Evolutionary conservation across 148 eudicot species (phyloP).

Genomic region (Vaccinium vitisidaea): DNA sequence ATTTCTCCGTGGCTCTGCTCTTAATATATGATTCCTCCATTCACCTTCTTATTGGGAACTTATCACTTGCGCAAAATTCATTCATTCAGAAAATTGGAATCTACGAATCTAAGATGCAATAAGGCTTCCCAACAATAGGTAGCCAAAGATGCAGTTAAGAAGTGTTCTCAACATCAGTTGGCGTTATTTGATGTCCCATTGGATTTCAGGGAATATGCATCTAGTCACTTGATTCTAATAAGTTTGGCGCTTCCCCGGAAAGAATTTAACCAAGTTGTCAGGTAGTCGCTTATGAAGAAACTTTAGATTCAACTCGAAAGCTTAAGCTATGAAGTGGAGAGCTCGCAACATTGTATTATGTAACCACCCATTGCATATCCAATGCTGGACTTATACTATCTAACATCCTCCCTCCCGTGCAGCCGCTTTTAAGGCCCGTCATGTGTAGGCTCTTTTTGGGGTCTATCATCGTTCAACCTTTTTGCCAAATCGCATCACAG

Average conservation of each 20-base stretch:
- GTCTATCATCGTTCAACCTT: background rate
- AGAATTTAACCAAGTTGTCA: background rate
- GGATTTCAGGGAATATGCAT: background rate
- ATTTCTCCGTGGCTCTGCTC: too few relatives aligned
- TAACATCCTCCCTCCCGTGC: background rate
- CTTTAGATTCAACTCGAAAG: background rate
- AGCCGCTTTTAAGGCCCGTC: background rate
- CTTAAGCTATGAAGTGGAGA: background rate
- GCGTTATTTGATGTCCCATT: background rate
- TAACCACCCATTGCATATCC: background rate
- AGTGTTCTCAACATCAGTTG: background rate
- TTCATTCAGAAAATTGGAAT: background rate
- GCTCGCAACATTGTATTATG: background rate
- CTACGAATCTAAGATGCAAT: background rate
- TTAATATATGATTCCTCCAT: background rate
- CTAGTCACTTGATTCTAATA: background rate
- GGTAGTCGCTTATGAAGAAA: background rate
- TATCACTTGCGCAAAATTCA: background rate
- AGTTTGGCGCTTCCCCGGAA: background rate
- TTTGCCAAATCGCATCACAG: background rate
- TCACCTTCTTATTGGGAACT: slow-evolving; percentile 1
- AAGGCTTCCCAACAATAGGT: background rate
- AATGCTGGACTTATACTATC: background rate
- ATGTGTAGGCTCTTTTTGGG: background rate
- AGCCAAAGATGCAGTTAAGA: background rate